Conservation (phyloP, 192 early-diverging fungal genomes). For the Coemansia aciculifera region DNA sequence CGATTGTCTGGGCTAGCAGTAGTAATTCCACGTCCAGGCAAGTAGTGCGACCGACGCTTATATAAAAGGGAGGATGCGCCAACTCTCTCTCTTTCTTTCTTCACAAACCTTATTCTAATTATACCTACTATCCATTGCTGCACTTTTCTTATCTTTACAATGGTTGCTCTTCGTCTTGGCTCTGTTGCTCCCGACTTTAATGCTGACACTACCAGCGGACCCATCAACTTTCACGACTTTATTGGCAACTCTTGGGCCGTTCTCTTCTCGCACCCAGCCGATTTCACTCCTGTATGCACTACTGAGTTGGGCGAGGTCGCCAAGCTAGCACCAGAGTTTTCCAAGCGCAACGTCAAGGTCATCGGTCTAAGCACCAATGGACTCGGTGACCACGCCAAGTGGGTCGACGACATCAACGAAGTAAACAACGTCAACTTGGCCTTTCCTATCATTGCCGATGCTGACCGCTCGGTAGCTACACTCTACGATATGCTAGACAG, state of each 20-base stretch:
- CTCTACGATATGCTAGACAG: conserved; percentile 97
- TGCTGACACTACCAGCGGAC: conserved; percentile 84
- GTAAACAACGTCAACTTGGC: conserved; percentile 73
- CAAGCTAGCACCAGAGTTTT: conserved; percentile 75
- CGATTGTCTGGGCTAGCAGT: background rate
- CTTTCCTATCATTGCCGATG: conserved; percentile 97
- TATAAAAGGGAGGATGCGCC: background rate
- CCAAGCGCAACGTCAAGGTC: conserved; percentile 79
- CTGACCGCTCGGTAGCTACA: conserved; percentile 77
- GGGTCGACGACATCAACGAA: conserved; percentile 94
- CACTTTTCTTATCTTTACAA: conserved; percentile 15
- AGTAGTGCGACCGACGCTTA: background rate
- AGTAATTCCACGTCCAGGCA: background rate
- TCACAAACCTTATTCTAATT: background rate
- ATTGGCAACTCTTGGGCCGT: conserved; percentile 87
- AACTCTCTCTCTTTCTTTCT: background rate
- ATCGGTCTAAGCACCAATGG: conserved; percentile 94
- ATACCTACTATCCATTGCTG: background rate
- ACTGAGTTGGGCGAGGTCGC: conserved; percentile 95
- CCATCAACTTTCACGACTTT: conserved; percentile 89
- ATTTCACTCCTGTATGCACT: conserved; percentile 95
- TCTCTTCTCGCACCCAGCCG: conserved; percentile 98
- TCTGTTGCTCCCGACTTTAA: conserved; percentile 72
- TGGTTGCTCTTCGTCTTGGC: conserved; percentile 63
- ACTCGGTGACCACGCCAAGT: conserved; percentile 75